Evolutionary conservation across 441 rosid genomes (phyloP).

Genomic region (Bruguiera hainesii): DNA sequence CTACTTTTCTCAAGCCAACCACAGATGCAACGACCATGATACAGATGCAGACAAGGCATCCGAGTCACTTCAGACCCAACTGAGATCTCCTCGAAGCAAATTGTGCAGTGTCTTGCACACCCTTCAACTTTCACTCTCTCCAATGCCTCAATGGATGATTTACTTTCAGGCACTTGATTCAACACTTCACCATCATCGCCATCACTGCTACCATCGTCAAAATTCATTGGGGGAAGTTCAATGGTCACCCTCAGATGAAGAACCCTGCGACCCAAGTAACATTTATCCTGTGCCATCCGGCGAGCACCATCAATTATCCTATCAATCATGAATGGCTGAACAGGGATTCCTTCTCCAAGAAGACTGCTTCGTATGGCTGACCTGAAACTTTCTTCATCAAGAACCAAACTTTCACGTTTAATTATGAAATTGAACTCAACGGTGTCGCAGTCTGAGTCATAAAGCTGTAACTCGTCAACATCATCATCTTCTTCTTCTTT

Average conservation of each 20-base stretch:
- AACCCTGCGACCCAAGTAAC: background rate
- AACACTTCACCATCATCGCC: background rate
- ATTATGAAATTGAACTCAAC: background rate
- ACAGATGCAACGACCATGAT: constrained; percentile 1
- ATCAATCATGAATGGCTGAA: background rate
- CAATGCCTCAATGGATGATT: background rate
- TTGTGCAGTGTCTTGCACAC: background rate
- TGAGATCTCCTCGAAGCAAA: constrained; percentile 6
- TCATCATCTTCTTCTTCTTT: background rate
- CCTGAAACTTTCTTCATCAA: constrained; percentile 1
- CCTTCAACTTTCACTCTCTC: constrained; percentile 3
- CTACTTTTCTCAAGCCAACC: constrained; percentile 10
- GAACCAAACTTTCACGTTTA: background rate
- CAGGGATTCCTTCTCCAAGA: background rate
- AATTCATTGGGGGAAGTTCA: background rate
- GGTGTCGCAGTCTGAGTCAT: background rate
- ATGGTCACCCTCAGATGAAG: background rate
- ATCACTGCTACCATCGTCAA: background rate
- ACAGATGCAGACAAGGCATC: constrained; percentile 7
- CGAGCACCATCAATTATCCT: background rate
- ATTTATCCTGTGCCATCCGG: constrained; percentile 4
- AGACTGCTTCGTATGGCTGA: background rate
- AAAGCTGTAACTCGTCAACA: background rate
- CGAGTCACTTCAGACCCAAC: constrained; percentile 4
- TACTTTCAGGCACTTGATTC: background rate